Evolutionary conservation across 202 grass and related monocot genomes (phyloP).

Genomic region (Schoenoplectus tabernaemontani): DNA sequence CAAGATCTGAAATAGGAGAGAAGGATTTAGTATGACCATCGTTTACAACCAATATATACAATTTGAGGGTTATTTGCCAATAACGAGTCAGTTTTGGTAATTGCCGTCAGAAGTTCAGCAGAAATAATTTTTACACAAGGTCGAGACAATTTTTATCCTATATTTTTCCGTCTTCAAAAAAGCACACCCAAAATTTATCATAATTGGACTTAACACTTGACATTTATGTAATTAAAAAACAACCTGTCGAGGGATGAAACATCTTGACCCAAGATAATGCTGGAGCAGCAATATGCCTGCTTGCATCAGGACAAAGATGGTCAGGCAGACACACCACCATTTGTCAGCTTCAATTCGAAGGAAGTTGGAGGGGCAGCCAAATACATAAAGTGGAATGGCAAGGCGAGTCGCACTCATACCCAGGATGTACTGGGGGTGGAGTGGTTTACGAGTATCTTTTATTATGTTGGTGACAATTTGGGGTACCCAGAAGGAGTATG

Average conservation of each 20-base stretch:
- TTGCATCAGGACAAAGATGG: constrained; percentile 63
- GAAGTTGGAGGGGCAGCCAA: constrained; percentile 96
- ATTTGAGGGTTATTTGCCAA: neutral
- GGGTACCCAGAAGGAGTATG: constrained; percentile 95
- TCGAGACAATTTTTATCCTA: neutral
- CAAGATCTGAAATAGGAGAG: constrained; percentile 59
- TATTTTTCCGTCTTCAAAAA: neutral
- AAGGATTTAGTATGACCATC: neutral
- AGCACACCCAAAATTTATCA: neutral
- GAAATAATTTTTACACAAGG: neutral
- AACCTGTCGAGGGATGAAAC: constrained; percentile 98
- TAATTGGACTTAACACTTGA: neutral
- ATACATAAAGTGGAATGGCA: constrained; percentile 84
- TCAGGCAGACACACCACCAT: constrained; percentile 78
- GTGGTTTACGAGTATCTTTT: constrained; percentile 86
- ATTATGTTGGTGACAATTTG: constrained; percentile 92
- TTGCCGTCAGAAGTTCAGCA: neutral
- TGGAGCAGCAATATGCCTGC: constrained; percentile 71
- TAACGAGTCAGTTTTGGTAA: neutral
- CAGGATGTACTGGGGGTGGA: constrained; percentile 90
- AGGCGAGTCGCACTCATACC: constrained; percentile 80
- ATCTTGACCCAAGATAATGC: constrained; percentile 93
- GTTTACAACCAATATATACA: neutral
- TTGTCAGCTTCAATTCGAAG: constrained; percentile 68
- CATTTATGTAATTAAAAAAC: neutral